Percentiles rank a stretch among this genome's conserved stretches.
These are phyloP conservation scores for Acacia crassicarpa DNA, from an alignment of 306 rosid species.

Conservation along the genomic window DNA sequence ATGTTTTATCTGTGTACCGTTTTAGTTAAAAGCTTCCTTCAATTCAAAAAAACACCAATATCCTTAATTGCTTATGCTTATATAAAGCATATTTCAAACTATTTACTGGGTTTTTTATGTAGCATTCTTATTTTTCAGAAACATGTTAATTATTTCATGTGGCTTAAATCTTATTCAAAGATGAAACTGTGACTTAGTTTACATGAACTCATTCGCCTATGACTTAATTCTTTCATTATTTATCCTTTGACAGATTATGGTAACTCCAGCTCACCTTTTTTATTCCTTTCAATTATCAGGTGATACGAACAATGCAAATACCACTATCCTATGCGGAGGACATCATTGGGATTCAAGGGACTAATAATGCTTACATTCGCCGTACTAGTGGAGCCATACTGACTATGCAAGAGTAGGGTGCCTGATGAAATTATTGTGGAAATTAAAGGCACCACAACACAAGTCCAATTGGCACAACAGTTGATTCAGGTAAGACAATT, in stretches of 20 bases:
- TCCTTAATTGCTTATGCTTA: background rate
- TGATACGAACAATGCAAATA: conserved; percentile 94
- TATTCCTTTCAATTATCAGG: conserved; percentile 46
- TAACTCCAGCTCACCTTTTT: conserved; percentile 5
- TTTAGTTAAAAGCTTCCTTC: conserved; percentile 7
- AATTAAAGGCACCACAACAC: conserved; percentile 87
- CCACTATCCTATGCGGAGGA: conserved; percentile 96
- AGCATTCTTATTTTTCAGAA: background rate
- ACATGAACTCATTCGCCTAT: conserved; percentile 2
- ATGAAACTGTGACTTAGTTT: background rate
- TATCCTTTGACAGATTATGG: background rate
- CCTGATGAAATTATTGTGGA: conserved; percentile 95
- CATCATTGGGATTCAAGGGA: conserved; percentile 91
- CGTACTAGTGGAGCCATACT: conserved; percentile 90
- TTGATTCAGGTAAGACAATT: conserved; percentile 74
- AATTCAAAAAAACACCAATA: background rate
- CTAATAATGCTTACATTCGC: conserved; percentile 89
- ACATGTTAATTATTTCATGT: conserved; percentile 5
- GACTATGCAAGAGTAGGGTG: conserved; percentile 87
- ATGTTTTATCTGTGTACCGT: conserved; percentile 19
- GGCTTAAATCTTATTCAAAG: conserved; percentile 10
- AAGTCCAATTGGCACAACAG: conserved; percentile 90
- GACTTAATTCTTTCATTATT: background rate
- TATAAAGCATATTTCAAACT: background rate
- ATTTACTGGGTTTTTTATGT: background rate